Base-by-base conservation (phyloP, 805 yeast genomes). In the Schwanniomyces yamadae region DNA sequence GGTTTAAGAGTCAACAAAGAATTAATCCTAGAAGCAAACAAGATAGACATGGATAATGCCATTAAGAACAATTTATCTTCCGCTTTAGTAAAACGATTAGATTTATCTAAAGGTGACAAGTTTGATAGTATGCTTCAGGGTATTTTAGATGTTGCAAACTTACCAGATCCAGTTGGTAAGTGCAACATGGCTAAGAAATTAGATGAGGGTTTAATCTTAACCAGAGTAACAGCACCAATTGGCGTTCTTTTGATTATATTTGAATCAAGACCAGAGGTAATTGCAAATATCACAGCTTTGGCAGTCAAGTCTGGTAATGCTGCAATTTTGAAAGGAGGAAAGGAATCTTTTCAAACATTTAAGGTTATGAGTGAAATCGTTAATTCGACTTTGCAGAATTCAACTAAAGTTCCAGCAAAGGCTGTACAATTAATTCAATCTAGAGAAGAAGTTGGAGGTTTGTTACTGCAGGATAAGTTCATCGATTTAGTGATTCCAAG, bases 221-320 rank as follows among this genome's bases (percentile, higher is more conserved):
- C 80, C 60, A 71, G 96, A 54, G 73, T 91, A 9, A 83, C 96
- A 4, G 85, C 96, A 18, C 99, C 99, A 10, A 89, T 93, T 4
- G 99, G 99, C 13, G 97, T 88, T 0, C 62, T 93, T 29, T 69
- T 93, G 42, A 89, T 93, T 30, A 95, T 93, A 37, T 93, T 93
- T 59, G 99, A 93, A 63, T 80, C 95, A 20, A 77, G 99, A 54
- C 99, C 99, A 24, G 99, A 93, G 59, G 99, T 93, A 8, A 93
- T 93, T 67, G 99, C 99, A 36, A 95, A 93, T 57, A 93, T 93
- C 53, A 84, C 96, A 10, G 93, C 99, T 0, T 71, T 93, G 51
- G 96, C 98, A 13, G 82, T 93, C 57, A 93, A 95, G 60, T 88
- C 96, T 2, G 98, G 97, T 31, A 93, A 93, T 57, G 85, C 97